Percentiles rank a stretch among this genome's conserved stretches.
These are phyloP conservation scores for Dioscorea dumetorum DNA, from an alignment of 106 monocot species.

Conservation along the genomic window DNA sequence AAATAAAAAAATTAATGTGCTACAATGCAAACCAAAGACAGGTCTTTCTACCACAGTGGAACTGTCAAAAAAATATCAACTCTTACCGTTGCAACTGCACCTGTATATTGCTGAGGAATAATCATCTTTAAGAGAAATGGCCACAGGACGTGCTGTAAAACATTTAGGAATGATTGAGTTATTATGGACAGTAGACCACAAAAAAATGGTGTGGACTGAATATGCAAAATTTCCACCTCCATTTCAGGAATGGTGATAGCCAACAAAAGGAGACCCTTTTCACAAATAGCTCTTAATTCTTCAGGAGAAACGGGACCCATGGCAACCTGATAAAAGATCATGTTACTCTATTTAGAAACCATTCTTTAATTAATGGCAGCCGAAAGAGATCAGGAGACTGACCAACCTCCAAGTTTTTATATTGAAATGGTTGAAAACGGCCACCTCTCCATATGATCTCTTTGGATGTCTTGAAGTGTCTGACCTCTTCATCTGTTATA, in stretches of 20 bases:
- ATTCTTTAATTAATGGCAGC: too few relatives aligned
- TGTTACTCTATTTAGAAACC: too few relatives aligned
- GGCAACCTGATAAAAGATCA: constrained; percentile 32
- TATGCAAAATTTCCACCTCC: constrained; percentile 46
- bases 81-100: constrained; percentile 86
- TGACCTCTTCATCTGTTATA: constrained; percentile 58
- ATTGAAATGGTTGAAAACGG: constrained; percentile 50
- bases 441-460: constrained; percentile 27
- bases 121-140: constrained; percentile 94
- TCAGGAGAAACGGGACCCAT: constrained; percentile 38
- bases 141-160: constrained; percentile 85
- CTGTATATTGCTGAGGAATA: constrained; percentile 80
- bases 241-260: constrained; percentile 95
- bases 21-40: not conserved
- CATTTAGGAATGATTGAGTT: not conserved
- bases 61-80: not conserved
- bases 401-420: constrained; percentile 63
- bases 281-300: constrained; percentile 75
- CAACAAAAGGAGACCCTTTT: constrained; percentile 83
- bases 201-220: not conserved
- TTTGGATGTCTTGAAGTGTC: constrained; percentile 37
- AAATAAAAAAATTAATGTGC: too few relatives aligned
- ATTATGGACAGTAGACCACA: not conserved
- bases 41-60: not conserved
- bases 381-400: not conserved